A percentile compares a stretch with the other conserved stretches of the same genome.
Evolutionary conservation across 495 filamentous ascomycete genomes (phyloP).

Genomic region (Geoglossum glabrum): DNA sequence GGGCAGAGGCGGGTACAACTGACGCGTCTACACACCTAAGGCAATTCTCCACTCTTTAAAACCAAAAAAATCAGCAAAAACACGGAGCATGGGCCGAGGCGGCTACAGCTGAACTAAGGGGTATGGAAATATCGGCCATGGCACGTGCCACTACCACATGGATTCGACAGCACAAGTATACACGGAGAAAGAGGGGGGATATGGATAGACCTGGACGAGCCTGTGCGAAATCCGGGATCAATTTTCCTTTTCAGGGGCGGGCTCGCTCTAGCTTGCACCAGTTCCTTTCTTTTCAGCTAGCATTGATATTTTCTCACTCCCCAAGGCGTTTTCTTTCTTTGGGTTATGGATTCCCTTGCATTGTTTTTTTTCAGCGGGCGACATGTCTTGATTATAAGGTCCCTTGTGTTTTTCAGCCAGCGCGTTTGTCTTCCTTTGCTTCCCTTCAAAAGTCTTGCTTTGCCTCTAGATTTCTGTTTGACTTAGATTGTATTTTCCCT

Average conservation of each 20-base stretch:
- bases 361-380: neutral
- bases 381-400: neutral
- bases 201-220: neutral
- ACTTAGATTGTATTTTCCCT: neutral
- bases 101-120: neutral
- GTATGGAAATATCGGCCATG: neutral
- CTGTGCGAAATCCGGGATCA: neutral
- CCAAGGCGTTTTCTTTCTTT: no score
- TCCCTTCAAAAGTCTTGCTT: neutral
- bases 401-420: slow-evolving; percentile 4
- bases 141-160: neutral
- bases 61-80: neutral
- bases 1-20: slow-evolving; percentile 4
- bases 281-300: neutral
- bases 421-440: neutral
- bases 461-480: slow-evolving; percentile 3
- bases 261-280: neutral
- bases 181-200: neutral
- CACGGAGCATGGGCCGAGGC: slow-evolving; percentile 3
- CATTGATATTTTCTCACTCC: no score
- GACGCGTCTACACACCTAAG: neutral
- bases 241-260: neutral
- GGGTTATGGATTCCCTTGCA: neutral
- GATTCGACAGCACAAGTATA: neutral
- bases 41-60: neutral